Base-by-base conservation (phyloP, 805 yeast species). In the Wickerhamomyces mucosus region DNA sequence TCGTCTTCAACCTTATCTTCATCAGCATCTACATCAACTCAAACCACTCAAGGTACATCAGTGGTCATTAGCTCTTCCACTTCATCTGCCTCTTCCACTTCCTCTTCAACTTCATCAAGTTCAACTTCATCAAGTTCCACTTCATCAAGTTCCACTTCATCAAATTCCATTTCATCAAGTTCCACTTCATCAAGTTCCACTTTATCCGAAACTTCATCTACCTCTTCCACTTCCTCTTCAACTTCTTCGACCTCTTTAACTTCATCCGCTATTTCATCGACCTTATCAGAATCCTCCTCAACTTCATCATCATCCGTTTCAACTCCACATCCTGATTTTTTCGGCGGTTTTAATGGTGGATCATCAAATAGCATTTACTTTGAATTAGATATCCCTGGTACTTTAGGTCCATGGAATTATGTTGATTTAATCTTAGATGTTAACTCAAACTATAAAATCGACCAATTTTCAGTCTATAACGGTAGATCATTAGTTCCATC, bases 41-140 rank as follows among this genome's bases (percentile, higher is more conserved):
- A 37, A 7, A 15, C 44, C 13, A 24, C 48, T 6, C 21, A 45
- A 10, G 27, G 46, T 12, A 34, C 45, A 10, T 23, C 26, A 6
- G 13, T 14, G 11, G 11, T 14, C n/a, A 11, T 6, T 21, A 14
- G 13, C 11, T 6, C 7, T 6, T 6, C 24, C 15, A 23, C 26
- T 11, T 13, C 26, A 14, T n/a, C 26, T 16, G 15, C 26, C 26
- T 13, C 26, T 23, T 13, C 26, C 10, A 5, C 26, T 13, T 7
- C 26, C 15, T 6, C 26, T 23, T 8, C 26, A 15, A 23, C 26
- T 11, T 5, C 24, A 6, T 9, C 26, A 9, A 11, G 16, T 23
- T 15, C 26, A 9, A 10, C 16, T 21, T 14, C 24, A 7, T n/a
- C 14, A 13, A 14, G 13, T 14, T 9, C 16, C 15, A 14, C 15